Evolutionary conservation across 208 protist species (phyloP).

Genomic region (Trichomonas vaginalis): DNA sequence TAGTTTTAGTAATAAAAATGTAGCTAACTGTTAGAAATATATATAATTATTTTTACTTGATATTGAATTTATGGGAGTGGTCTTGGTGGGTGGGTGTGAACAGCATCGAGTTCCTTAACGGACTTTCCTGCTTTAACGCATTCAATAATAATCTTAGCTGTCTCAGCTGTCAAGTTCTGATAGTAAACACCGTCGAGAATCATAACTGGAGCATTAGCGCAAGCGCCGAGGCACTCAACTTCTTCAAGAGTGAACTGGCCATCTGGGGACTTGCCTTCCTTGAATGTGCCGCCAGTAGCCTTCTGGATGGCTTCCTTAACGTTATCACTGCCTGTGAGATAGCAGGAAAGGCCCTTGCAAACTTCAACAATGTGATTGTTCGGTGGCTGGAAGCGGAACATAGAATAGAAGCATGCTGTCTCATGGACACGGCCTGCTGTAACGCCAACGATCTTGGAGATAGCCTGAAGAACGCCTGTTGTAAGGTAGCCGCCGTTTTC

Average conservation of each 20-base stretch:
- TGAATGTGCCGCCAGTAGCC: background rate
- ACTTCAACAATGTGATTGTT: background rate
- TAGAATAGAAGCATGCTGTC: background rate
- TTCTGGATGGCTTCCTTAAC: background rate
- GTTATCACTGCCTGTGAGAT: background rate
- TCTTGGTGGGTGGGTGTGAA: background rate
- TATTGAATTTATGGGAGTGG: background rate
- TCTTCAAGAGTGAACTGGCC: background rate
- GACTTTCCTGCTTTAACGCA: background rate
- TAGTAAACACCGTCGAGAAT: conserved; percentile 7
- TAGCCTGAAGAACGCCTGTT: background rate
- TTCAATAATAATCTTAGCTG: background rate
- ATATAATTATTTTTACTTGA: too few relatives aligned
- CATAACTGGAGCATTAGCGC: background rate
- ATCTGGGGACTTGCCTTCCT: background rate
- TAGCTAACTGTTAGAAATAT: too few relatives aligned
- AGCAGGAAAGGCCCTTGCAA: conserved; percentile 6
- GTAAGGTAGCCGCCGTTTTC: background rate
- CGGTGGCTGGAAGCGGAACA: background rate
- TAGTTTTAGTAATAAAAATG: too few relatives aligned
- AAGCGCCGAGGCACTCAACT: background rate
- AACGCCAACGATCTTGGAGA: background rate
- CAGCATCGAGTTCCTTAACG: background rate
- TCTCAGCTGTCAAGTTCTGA: background rate
- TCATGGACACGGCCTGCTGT: background rate